Evolutionary conservation across 306 rosid species (phyloP), one percentile per base, ranked within the genome.

Genomic region (Malus fusca): DNA sequence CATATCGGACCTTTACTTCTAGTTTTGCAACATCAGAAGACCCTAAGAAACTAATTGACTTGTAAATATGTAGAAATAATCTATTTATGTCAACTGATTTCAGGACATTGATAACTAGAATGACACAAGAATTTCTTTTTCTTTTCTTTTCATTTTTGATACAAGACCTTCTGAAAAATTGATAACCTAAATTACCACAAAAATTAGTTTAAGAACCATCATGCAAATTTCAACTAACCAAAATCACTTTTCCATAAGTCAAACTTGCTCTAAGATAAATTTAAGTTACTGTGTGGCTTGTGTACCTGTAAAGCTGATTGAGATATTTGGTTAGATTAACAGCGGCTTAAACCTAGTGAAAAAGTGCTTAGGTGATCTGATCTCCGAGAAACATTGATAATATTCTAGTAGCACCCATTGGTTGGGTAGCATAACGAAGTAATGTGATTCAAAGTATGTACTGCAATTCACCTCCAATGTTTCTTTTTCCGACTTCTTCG

Each of bases 401-500:
- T 11, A 62, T 33, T 55, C 46, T 7, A 35, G 3, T 56, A 8
- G 18, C 14, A 9, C n/a, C 37, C n/a, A 33, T 33, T 15, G 75
- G 25, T 1, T 33, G 28, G 48, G 51, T 21, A 3, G 51, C 60
- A 71, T 21, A 3, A 6, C 0, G 5, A 6, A 40, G 4, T 30
- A 23, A 10, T 25, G 42, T 15, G 53, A 72, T 72, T 23, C 28
- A 40, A 21, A 40, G 58, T 8, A 60, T 2, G 48, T 9, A 64
- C 55, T 12, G 66, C 33, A 81, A 75, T 66, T 77, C 78, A 91
- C 97, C 90, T 71, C 89, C 62, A 65, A 52, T 46, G 88, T 81
- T 56, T 90, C 97, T 73, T 80, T 76, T 64, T 73, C 90, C 42
- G 88, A 62, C 44, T 86, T 72, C 78, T 81, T 82, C 0, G 83